Evolutionary conservation across 352 stramenopile genomes (phyloP), one percentile per base, ranked within the genome.

Genomic region (Globisporangium rhizosaccharum): DNA sequence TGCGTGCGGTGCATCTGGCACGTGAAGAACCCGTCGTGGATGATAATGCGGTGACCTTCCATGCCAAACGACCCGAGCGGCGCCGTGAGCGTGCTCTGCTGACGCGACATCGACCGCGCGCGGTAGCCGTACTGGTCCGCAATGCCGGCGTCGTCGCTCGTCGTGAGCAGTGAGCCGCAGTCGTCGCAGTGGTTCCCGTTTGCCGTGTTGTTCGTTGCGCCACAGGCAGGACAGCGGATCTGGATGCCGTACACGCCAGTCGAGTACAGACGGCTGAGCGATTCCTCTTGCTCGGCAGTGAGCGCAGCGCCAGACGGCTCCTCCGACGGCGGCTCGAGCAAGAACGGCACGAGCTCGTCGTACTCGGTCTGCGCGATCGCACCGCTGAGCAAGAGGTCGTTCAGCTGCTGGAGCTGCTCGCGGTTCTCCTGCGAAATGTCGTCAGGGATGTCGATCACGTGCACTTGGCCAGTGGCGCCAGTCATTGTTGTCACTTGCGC

Each of bases 171-270:
- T 51, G 83, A 92, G 39, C 85, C 85, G 65, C 85, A 95, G 59
- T 88, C 83, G 56, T 90, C 82, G 63, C 85, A 95, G 69, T 92
- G 79, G 68, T 95, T 93, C 46, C 85, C 83, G 53, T 95, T 92
- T 12, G 83, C 85, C 30, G 85, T 95, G 71, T 95, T 93, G 80
- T 93, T 93, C 37, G 76, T 92, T 18, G 84, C 76, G 64, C 85
- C 85, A 51, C 85, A 95, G 26, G 83, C 85, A 26, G 85, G 85
- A 48, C 85, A 95, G 54, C 85, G 85, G 58, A 95, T 93, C 65
- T 95, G 85, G 39, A 95, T 87, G 39, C 85, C 85, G 57, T 92
- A 92, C 20, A 88, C 77, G 54, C 80, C 79, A 28, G 79, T 76
- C 42, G 73, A 79, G 63, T 93, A 93, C 59, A 93, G 62, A 4